Base-by-base conservation (phyloP, 2,329 filamentous ascomycete species). In the Fusarium tuaranense region DNA sequence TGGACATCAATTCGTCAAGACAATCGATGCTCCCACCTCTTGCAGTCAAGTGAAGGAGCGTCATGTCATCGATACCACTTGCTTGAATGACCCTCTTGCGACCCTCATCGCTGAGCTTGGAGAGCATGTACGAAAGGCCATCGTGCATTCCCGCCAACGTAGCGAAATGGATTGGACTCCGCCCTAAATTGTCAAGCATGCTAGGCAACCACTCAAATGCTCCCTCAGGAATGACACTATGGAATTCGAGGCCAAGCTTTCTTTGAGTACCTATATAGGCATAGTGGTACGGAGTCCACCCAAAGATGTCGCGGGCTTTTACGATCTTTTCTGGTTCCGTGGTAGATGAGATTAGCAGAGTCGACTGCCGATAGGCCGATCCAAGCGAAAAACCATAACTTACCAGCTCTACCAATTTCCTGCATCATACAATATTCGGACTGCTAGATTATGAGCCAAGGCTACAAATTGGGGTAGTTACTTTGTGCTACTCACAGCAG, bases 71-170 rank as follows among this genome's bases (percentile, higher is more conserved):
- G 12, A 14, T 14, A 2, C 41, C 41, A 14, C n/a, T 44, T 8
- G n/a, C n/a, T 22, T 44, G 41, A 14, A 14, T 22, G 12, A 1
- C 41, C 12, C 6, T 44, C 41, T 44, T 14, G 3, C 41, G 12
- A 44, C n/a, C n/a, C 6, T 44, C n/a, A 4, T 44, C 2, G n/a
- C 41, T 44, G 1, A 44, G n/a, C 2, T 0, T 0, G n/a, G 0
- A 1, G 39, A 44, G 7, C 2, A 14, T 14, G 3, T 0, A 2
- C n/a, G 0, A 2, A 20, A 44, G 12, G 5, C 0, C 4, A 6
- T 4, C 5, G n/a, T 2, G 0, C 10, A 0, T 14, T 22, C 41
- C 41, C 4, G 4, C 12, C 41, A 44, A 14, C 12, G 12, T 7
- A 22, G n/a, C 41, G 12, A 22, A 0, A 5, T 44, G 41, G n/a